These are phyloP conservation scores for Metarhizium rileyi DNA, from an alignment of 2,329 filamentous ascomycete species.

Conservation along the genomic window DNA sequence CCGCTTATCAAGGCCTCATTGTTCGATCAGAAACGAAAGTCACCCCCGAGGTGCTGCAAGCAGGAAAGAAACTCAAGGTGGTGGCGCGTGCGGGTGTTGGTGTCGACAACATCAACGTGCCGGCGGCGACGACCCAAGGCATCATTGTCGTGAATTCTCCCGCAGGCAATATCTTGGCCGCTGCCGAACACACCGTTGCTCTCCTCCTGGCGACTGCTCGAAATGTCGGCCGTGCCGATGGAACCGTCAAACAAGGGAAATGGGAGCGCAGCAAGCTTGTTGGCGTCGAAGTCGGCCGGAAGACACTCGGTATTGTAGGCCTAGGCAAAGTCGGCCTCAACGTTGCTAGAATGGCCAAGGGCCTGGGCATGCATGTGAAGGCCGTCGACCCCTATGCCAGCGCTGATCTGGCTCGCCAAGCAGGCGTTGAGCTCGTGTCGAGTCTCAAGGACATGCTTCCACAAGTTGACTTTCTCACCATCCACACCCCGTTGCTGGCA, in stretches of 20 bases:
- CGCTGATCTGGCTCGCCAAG: slow-evolving; percentile 56
- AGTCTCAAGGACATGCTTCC: slow-evolving; percentile 51
- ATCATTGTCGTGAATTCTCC: slow-evolving; percentile 76
- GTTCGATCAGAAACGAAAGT: slow-evolving; percentile 77
- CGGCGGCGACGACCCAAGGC: slow-evolving; percentile 60
- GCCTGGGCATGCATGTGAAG: slow-evolving; percentile 65
- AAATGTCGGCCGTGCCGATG: slow-evolving; percentile 61
- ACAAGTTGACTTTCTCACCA: slow-evolving; percentile 64
- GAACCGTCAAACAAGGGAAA: slow-evolving; percentile 58
- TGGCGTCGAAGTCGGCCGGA: slow-evolving; percentile 68
- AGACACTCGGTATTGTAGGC: slow-evolving; percentile 67
- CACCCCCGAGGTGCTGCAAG: slow-evolving; percentile 54
- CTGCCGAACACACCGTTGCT: slow-evolving; percentile 68
- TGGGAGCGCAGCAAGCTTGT: slow-evolving; percentile 70
- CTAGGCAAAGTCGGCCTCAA: slow-evolving; percentile 77
- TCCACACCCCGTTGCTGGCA: slow-evolving; percentile 72
- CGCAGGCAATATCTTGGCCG: slow-evolving; percentile 70
- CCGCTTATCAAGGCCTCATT: slow-evolving; percentile 65
- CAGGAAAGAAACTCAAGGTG: slow-evolving; percentile 61
- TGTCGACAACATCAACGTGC: slow-evolving; percentile 73
- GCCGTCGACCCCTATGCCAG: slow-evolving; percentile 74
- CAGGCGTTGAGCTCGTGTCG: slow-evolving; percentile 53
- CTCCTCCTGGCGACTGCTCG: slow-evolving; percentile 65
- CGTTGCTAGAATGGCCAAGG: slow-evolving; percentile 69
- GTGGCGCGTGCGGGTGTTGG: slow-evolving; percentile 74